Conservation (phyloP, 805 yeast genomes). For the Metschnikowia koreensis region DNA sequence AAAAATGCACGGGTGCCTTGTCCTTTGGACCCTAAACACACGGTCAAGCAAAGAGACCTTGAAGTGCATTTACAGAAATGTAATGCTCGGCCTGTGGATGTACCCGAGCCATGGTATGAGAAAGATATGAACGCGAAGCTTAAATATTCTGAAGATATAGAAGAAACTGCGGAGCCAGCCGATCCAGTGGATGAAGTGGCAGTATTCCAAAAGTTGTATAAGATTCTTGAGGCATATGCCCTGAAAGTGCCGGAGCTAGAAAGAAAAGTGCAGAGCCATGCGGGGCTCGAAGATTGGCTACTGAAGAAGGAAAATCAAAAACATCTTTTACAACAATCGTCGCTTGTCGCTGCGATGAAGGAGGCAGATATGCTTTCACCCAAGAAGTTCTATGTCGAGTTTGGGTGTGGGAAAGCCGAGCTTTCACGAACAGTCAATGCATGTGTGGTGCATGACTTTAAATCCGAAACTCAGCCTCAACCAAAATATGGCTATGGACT, state of each 20-base stretch:
- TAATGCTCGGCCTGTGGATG: constrained; percentile 41
- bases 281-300: constrained; percentile 40
- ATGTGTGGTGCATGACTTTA: constrained; percentile 28
- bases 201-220: neutral
- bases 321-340: constrained; percentile 81
- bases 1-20: constrained; percentile 55
- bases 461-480: neutral
- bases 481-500: constrained; percentile 48
- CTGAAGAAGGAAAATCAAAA: constrained; percentile 56
- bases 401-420: constrained; percentile 92
- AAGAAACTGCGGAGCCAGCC: neutral
- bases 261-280: constrained; percentile 21
- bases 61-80: constrained; percentile 61
- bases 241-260: constrained; percentile 19
- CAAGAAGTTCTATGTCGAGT: constrained; percentile 55
- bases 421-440: constrained; percentile 60
- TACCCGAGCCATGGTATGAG: constrained; percentile 49
- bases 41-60: constrained; percentile 62
- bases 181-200: neutral
- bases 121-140: constrained; percentile 45
- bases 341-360: constrained; percentile 68
- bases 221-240: constrained; percentile 6
- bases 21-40: constrained; percentile 73
- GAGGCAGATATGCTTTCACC: constrained; percentile 37
- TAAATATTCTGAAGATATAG: neutral